Percentiles rank a stretch among this genome's conserved stretches.
Conservation (phyloP, 805 yeast species). For the Scheffersomyces ergatensis region DNA sequence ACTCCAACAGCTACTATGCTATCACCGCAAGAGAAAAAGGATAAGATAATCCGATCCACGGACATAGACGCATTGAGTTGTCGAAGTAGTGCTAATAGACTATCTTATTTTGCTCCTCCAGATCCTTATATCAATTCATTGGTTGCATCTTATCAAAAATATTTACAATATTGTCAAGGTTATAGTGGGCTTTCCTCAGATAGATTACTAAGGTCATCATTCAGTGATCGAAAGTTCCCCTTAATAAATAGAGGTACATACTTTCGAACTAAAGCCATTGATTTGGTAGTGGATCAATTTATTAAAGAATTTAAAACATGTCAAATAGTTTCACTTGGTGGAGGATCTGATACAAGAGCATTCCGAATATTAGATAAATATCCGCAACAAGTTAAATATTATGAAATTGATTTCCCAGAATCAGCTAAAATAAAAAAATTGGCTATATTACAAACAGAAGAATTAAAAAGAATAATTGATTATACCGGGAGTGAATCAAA, state of each 20-base stretch:
- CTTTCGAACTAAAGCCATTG: constrained; percentile 54
- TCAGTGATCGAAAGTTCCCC: constrained; percentile 51
- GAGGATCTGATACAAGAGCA: constrained; percentile 75
- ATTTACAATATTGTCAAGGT: constrained; percentile 39
- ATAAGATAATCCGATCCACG: constrained; percentile 51
- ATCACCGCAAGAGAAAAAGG: constrained; percentile 34
- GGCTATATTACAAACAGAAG: constrained; percentile 35
- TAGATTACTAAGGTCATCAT: constrained; percentile 37
- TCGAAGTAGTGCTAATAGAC: constrained; percentile 49
- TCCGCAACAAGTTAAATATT: constrained; percentile 33
- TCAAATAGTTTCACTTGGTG: constrained; percentile 71
- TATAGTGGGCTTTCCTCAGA: constrained; percentile 37
- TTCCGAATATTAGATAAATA: constrained; percentile 45
- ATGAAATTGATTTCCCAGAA: constrained; percentile 65
- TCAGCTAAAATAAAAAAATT: constrained; percentile 50
- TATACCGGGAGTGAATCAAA: constrained; percentile 5
- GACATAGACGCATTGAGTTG: constrained; percentile 74
- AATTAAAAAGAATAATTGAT: constrained; percentile 23
- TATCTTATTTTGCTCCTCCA: constrained; percentile 42
- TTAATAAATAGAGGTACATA: constrained; percentile 72
- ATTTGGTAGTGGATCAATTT: constrained; percentile 43
- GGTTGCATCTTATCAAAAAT: constrained; percentile 31
- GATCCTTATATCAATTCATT: constrained; percentile 36
- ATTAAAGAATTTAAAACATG: constrained; percentile 25
- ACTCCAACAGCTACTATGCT: constrained; percentile 20